Evolutionary conservation across 1,284 basidiomycete species (phyloP), one percentile per base, ranked within the genome.

Genomic region (Ustilago nuda): DNA sequence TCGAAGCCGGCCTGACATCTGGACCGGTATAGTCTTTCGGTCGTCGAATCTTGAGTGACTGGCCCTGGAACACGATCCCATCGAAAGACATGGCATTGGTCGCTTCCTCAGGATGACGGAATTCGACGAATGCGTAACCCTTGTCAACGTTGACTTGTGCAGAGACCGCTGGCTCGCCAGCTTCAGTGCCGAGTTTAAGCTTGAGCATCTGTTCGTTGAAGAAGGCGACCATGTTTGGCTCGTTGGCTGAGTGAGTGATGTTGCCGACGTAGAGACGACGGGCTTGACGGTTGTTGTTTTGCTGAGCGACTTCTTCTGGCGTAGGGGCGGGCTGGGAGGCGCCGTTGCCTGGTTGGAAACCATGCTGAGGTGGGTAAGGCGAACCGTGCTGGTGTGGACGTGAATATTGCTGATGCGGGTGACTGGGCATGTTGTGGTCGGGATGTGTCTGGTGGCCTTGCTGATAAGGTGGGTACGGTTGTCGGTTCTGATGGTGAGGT

Each of bases 121-220:
- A 98, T 94, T 98, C 85, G 39, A 76, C 64, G 84, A 97, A 98
- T 0, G 96, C 97, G 84, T 97, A 98, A 79, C 94, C 94, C 89
- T 98, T 98, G 87, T 98, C 97, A 80, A 94, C 93, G 85, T 98
- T 98, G 88, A 97, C 93, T 83, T 97, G 94, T 1, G 96, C 94
- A 11, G 92, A 92, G 30, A 95, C 89, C 43, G 98, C 94, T 12
- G 96, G 93, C 76, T 95, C 94, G 45, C 76, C 80, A 15, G 73
- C 68, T 17, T 74, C 72, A 23, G 90, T 90, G 55, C 78, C 80
- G 89, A 94, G 92, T 19, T 85, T 83, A 62, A 85, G 80, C 87
- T 98, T 94, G 54, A 90, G 90, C 95, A 99, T 98, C 87, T 96
- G 94, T 65, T 89, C 88, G 84, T 98, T 98, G 91, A 98, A 97